A percentile compares a stretch with the other conserved stretches of the same genome.
Conservation (phyloP, 2,329 filamentous ascomycete species). For the Fusarium armeniacum region DNA sequence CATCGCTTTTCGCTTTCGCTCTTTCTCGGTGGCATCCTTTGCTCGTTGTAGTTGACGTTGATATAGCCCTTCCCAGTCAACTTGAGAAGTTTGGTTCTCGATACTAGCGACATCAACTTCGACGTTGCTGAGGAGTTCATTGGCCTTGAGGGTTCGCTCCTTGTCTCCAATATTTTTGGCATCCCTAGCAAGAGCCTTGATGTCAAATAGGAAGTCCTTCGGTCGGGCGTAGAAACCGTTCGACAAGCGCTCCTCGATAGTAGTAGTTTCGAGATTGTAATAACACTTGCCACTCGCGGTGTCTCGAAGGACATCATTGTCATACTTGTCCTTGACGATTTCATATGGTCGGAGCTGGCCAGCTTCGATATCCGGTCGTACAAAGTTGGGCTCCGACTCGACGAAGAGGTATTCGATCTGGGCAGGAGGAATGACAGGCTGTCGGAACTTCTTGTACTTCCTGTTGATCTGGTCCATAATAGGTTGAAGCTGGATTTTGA, state of each 20-base stretch:
- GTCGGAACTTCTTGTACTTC: constrained; percentile 90
- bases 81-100: constrained; percentile 74
- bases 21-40: constrained; percentile 70
- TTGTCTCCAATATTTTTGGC: constrained; percentile 85
- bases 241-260: constrained; percentile 94
- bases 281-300: constrained; percentile 85
- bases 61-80: constrained; percentile 88
- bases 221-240: constrained; percentile 97
- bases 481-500: constrained; percentile 91
- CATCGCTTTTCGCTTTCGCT: constrained; percentile 72
- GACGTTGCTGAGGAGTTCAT: constrained; percentile 92
- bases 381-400: constrained; percentile 81
- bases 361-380: constrained; percentile 69
- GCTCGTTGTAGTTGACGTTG: constrained; percentile 77
- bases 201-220: constrained; percentile 89
- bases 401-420: constrained; percentile 86
- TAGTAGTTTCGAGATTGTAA: constrained; percentile 93
- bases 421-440: constrained; percentile 79
- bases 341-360: constrained; percentile 80
- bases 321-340: constrained; percentile 83
- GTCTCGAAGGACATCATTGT: constrained; percentile 81
- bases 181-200: constrained; percentile 87
- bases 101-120: constrained; percentile 91
- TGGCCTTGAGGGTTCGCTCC: constrained; percentile 86
- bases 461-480: constrained; percentile 97